Evolutionary conservation across 2,329 filamentous ascomycete species (phyloP).

Genomic region (Botrytis squamosa): DNA sequence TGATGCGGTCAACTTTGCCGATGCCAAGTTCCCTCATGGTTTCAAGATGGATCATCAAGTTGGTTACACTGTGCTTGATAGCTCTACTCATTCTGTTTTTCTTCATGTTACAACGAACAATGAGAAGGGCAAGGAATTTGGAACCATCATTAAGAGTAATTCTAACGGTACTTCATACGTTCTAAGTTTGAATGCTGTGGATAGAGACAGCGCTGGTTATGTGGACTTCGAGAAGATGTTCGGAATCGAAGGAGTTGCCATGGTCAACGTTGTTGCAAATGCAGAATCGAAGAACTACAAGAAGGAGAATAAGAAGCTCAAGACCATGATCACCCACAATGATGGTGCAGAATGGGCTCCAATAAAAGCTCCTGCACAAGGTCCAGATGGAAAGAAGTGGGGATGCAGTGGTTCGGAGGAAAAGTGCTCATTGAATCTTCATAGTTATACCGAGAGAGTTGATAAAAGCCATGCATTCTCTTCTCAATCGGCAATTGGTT

Average conservation of each 20-base stretch:
- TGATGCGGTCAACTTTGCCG: conserved; percentile 78
- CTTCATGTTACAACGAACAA: conserved; percentile 83
- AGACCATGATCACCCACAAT: conserved; percentile 93
- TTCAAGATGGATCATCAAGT: conserved; percentile 76
- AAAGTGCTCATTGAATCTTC: conserved; percentile 84
- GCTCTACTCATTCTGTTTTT: conserved; percentile 91
- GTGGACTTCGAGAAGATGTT: conserved; percentile 97
- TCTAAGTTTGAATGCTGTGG: conserved; percentile 76
- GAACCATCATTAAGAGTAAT: conserved; percentile 94
- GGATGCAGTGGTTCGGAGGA: conserved; percentile 63
- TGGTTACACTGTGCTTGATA: conserved; percentile 91
- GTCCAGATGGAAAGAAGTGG: conserved; percentile 70
- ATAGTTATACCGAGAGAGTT: conserved; percentile 88
- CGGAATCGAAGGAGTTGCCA: conserved; percentile 82
- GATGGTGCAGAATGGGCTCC: conserved; percentile 87
- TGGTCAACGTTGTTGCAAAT: conserved; percentile 86
- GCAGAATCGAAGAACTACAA: conserved; percentile 52
- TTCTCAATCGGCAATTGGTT: conserved; percentile 79
- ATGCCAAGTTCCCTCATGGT: conserved; percentile 81
- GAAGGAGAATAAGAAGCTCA: conserved; percentile 72
- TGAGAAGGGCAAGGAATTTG: conserved; percentile 64
- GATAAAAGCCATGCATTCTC: conserved; percentile 85
- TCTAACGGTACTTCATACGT: conserved; percentile 97
- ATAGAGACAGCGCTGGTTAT: conserved; percentile 72
- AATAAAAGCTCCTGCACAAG: conserved; percentile 68